Evolutionary conservation across 129 eudicot species (phyloP), one percentile per base, ranked within the genome.

Genomic region (Artemisia argyi): DNA sequence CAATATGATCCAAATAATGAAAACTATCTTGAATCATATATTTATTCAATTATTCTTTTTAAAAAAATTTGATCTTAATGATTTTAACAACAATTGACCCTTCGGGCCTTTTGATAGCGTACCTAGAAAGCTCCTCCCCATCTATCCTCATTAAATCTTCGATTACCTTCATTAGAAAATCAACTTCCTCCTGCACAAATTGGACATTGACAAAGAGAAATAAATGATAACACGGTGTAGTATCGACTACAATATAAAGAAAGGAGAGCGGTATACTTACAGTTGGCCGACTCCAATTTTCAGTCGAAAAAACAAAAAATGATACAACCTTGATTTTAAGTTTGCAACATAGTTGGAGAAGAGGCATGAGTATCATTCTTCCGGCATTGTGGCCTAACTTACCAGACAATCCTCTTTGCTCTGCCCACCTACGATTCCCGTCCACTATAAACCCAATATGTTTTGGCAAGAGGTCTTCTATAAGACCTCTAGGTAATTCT

Each of bases 181-280:
- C 63, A 69, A 69, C 74, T 69, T 69, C 74, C 35, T 16, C 74
- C 74, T 69, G 74, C 39, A 32, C 6, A n/a, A 32, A 32, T 32
- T 32, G 0, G 39, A 32, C 6, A 32, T 32, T 32, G 39, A 32
- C 5, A 4, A 32, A 32, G 39, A 32, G 39, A 32, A 32, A 32
- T 32, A 7, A 54, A 7, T 54, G 54, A 3, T 20, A 53, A 26
- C 6, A 50, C 22, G 3, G 4, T 10, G 20, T 6, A 1, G 10
- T 17, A 56, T 17, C 20, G 20, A 58, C 22, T 18, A 18, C 28
- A 32, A 4, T 18, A 18, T 6, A 20, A 28, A 32, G 2, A 24
- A n/a, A 46, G 42, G 8, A 10, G 28, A 50, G n/a, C 52, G 39
- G 42, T 52, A 69, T 54, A 69, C 74, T 69, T 51, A 54, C 74